These are phyloP conservation scores for Parietichytrium sp. DNA, from an alignment of 108 stramenopile genomes.

Conservation along the genomic window DNA sequence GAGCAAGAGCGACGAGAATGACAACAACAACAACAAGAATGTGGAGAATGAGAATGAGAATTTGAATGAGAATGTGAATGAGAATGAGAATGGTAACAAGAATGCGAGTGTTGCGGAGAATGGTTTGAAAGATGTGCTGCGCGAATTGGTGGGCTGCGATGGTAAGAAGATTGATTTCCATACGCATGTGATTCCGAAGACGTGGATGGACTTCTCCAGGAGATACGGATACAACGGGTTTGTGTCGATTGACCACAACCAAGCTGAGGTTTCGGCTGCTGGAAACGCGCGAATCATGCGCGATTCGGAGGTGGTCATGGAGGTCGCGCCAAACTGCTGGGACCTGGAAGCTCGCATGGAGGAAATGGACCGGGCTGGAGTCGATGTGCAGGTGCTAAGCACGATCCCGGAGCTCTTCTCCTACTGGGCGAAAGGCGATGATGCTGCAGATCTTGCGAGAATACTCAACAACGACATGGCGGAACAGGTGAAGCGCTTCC, in stretches of 20 bases:
- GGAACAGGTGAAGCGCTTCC: neutral
- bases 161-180: no score
- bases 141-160: no score
- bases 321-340: slow-evolving; percentile 38
- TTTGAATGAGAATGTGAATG: no score
- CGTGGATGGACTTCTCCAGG: slow-evolving; percentile 38
- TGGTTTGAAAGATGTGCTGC: no score
- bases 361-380: neutral
- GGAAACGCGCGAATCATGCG: slow-evolving; percentile 8
- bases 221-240: slow-evolving; percentile 43
- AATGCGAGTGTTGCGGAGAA: no score
- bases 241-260: slow-evolving; percentile 36
- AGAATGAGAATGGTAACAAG: no score
- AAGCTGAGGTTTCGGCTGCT: neutral
- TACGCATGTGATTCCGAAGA: slow-evolving; percentile 41
- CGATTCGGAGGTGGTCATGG: neutral
- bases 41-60: no score
- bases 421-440: slow-evolving; percentile 42
- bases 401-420: slow-evolving; percentile 43
- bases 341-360: slow-evolving; percentile 21
- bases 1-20: no score
- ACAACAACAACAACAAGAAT: no score
- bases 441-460: slow-evolving; percentile 18
- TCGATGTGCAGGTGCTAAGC: slow-evolving; percentile 39
- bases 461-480: slow-evolving; percentile 45